A percentile compares a stretch with the other conserved stretches of the same genome.
These are phyloP conservation scores for Solanum chacoense DNA, from an alignment of 305 asterid species.

Conservation along the genomic window DNA sequence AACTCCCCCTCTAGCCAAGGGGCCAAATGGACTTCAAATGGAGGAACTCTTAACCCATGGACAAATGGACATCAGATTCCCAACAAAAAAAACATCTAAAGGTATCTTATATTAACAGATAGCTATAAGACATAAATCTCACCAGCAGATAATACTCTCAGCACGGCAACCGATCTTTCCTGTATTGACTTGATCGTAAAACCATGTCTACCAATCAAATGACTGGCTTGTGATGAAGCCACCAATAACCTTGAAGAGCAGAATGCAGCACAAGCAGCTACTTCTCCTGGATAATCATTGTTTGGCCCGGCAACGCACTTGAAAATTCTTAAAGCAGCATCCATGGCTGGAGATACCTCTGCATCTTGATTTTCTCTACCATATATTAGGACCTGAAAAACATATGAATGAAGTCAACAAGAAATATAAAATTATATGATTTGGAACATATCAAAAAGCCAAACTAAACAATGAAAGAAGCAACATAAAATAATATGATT, in stretches of 20 bases:
- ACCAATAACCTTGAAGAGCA: slow-evolving; percentile 24
- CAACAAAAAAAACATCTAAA: too few species aligned
- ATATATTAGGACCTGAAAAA: slow-evolving; percentile 7
- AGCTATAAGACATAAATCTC: neutral
- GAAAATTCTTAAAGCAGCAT: slow-evolving; percentile 58
- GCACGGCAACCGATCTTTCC: neutral
- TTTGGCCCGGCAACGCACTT: slow-evolving; percentile 57
- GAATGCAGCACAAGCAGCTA: slow-evolving; percentile 25
- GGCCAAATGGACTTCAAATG: too few species aligned
- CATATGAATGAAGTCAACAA: neutral
- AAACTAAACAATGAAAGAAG: neutral
- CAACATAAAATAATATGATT: neutral
- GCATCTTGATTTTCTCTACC: slow-evolving; percentile 43
- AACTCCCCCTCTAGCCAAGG: too few species aligned
- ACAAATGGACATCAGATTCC: too few species aligned
- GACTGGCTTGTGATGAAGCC: neutral
- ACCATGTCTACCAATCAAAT: too few species aligned
- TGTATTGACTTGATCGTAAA: too few species aligned
- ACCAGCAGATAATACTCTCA: slow-evolving; percentile 9
- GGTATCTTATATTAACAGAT: too few species aligned
- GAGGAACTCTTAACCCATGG: too few species aligned
- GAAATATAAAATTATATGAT: neutral
- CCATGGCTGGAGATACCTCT: slow-evolving; percentile 66
- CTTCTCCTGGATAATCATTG: slow-evolving; percentile 23
- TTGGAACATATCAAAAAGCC: neutral